A percentile compares a stretch with the other conserved stretches of the same genome.
Conservation (phyloP, 2,329 filamentous ascomycete genomes). For the Colletotrichum liaoningense region DNA sequence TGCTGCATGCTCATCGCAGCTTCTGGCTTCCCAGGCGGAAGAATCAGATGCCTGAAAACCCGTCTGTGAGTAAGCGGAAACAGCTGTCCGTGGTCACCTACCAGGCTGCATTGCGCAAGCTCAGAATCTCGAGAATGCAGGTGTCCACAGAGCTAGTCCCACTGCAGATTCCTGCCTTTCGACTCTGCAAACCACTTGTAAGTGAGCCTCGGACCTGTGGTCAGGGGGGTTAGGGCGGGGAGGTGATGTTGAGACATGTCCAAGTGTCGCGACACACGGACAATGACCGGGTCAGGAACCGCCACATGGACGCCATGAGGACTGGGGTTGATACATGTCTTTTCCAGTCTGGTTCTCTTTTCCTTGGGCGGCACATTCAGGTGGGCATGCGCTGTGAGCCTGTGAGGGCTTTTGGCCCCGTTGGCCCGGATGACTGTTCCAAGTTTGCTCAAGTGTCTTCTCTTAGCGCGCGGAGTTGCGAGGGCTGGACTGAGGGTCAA, state of each 20-base stretch:
- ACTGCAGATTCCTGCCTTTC: neutral
- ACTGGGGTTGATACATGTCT: neutral
- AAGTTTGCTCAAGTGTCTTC: constrained; percentile 12
- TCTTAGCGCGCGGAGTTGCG: constrained; percentile 15
- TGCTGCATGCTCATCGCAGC: too few species aligned
- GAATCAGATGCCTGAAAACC: neutral
- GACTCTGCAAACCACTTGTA: neutral
- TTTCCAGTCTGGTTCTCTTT: neutral
- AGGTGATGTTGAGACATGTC: neutral
- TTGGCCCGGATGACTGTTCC: neutral
- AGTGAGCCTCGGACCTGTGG: neutral
- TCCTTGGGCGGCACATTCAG: neutral
- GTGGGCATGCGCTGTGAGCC: neutral
- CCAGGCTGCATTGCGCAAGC: neutral
- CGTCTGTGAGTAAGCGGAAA: neutral
- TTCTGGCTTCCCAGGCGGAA: too few species aligned
- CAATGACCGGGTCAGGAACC: constrained; percentile 4
- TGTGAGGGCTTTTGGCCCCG: neutral
- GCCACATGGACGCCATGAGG: neutral
- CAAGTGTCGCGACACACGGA: neutral
- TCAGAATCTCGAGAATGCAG: neutral
- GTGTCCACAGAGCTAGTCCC: neutral
- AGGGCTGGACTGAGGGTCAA: neutral
- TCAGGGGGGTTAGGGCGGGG: neutral
- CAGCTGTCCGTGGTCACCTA: neutral